Evolutionary conservation across 2,329 filamentous ascomycete genomes (phyloP).

Genomic region (Xylaria sp.): DNA sequence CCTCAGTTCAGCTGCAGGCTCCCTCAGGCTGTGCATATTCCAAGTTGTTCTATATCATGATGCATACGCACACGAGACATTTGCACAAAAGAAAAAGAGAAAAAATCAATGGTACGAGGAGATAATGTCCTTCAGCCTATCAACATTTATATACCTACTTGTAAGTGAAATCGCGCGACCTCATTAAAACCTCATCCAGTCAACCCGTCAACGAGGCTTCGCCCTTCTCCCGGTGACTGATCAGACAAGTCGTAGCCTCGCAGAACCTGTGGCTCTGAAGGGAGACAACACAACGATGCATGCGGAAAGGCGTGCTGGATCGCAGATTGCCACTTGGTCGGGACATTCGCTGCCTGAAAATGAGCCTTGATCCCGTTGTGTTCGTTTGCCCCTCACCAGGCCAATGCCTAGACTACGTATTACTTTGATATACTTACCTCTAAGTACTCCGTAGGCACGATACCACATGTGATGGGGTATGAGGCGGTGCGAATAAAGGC

Average conservation of each 20-base stretch:
- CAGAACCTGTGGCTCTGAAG: background rate
- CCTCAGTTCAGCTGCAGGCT: background rate
- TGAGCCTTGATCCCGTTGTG: too few species aligned
- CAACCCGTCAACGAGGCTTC: background rate
- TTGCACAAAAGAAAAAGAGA: too few species aligned
- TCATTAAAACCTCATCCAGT: background rate
- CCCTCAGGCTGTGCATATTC: background rate
- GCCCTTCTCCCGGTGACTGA: background rate
- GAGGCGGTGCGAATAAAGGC: too few species aligned
- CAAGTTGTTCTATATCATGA: too few species aligned
- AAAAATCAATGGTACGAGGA: too few species aligned
- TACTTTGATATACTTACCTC: too few species aligned
- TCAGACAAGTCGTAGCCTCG: background rate
- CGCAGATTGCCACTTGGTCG: background rate
- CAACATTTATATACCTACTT: background rate
- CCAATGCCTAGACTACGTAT: too few species aligned
- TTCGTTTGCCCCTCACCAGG: too few species aligned
- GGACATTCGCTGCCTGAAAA: too few species aligned
- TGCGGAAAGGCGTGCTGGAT: background rate
- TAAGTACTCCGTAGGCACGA: too few species aligned
- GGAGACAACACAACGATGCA: background rate
- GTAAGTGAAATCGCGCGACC: background rate
- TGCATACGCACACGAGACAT: background rate
- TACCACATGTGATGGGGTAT: too few species aligned
- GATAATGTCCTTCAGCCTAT: background rate